Conservation (phyloP, 768 basidiomycete genomes). For the Phanerochaete carnosa region DNA sequence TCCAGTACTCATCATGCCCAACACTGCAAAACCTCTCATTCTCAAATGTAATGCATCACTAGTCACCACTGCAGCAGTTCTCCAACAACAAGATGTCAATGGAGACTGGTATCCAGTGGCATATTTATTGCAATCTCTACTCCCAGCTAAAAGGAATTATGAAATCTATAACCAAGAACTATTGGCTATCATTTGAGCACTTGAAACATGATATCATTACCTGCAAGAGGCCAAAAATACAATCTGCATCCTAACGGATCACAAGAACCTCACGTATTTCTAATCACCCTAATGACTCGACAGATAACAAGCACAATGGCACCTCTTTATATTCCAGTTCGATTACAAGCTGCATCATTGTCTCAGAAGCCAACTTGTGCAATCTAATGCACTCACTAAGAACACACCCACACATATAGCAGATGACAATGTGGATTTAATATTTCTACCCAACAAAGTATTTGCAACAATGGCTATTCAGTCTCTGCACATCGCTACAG, state of each 20-base stretch:
- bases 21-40: conserved; percentile 8
- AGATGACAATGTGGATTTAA: background rate
- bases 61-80: conserved; percentile 25
- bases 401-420: background rate
- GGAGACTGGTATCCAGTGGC: conserved; percentile 10
- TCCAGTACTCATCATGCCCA: conserved; percentile 15
- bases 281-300: conserved; percentile 22
- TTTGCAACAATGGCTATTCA: background rate
- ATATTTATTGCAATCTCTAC: conserved; percentile 10
- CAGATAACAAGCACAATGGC: conserved; percentile 31
- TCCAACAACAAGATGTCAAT: conserved; percentile 22
- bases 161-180: conserved; percentile 36
- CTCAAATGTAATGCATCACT: conserved; percentile 21
- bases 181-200: conserved; percentile 29
- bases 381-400: conserved; percentile 8
- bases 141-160: conserved; percentile 27
- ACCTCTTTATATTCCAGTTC: conserved; percentile 14
- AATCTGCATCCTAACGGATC: conserved; percentile 25
- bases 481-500: background rate
- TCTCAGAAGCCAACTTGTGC: conserved; percentile 1
- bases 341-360: conserved; percentile 12
- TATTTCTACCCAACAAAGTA: background rate
- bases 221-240: conserved; percentile 14
- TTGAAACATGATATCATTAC: conserved; percentile 25
- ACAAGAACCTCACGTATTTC: conserved; percentile 31